A percentile compares a stretch with the other conserved stretches of the same genome.
phyloP scores from a whole-genome alignment of 1,139 yeast genomes.

The Kodamaea sp. region DNA sequence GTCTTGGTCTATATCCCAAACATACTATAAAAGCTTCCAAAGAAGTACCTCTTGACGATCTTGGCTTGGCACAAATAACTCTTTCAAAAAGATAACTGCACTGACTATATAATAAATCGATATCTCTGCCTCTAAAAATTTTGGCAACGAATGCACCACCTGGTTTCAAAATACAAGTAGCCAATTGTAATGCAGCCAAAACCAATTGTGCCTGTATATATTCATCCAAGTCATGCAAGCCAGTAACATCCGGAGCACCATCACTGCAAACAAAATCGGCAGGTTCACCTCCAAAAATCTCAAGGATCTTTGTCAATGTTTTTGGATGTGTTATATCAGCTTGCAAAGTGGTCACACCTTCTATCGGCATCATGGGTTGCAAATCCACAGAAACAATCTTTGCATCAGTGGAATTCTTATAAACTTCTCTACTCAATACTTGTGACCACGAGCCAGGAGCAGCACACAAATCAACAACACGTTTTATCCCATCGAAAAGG shows the following conservation, averaged over 20 bases:
- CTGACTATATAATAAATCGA: constrained; percentile 86
- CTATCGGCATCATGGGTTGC: constrained; percentile 95
- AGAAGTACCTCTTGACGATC: constrained; percentile 91
- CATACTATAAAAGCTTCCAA: constrained; percentile 93
- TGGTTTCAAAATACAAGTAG: constrained; percentile 80
- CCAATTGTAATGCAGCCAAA: constrained; percentile 82
- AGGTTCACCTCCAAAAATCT: constrained; percentile 81
- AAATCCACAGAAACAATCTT: constrained; percentile 91
- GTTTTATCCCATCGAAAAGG: constrained; percentile 63
- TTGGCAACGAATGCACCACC: constrained; percentile 96
- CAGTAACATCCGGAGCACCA: constrained; percentile 99
- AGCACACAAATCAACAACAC: constrained; percentile 96
- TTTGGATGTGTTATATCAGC: constrained; percentile 97
- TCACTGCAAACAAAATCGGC: constrained; percentile 96
- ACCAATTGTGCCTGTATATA: constrained; percentile 94
- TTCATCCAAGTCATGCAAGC: constrained; percentile 93
- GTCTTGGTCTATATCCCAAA: constrained; percentile 75
- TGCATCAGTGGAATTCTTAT: constrained; percentile 35
- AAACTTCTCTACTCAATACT: constrained; percentile 73
- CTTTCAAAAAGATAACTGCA: constrained; percentile 76
- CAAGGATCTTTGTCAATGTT: constrained; percentile 70
- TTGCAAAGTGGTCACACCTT: constrained; percentile 82
- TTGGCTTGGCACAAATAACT: constrained; percentile 93
- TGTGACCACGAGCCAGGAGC: constrained; percentile 99
- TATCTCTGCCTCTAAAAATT: constrained; percentile 92